Evolutionary conservation across 345 rosid species (phyloP).

Genomic region (Euphorbia lathyris): DNA sequence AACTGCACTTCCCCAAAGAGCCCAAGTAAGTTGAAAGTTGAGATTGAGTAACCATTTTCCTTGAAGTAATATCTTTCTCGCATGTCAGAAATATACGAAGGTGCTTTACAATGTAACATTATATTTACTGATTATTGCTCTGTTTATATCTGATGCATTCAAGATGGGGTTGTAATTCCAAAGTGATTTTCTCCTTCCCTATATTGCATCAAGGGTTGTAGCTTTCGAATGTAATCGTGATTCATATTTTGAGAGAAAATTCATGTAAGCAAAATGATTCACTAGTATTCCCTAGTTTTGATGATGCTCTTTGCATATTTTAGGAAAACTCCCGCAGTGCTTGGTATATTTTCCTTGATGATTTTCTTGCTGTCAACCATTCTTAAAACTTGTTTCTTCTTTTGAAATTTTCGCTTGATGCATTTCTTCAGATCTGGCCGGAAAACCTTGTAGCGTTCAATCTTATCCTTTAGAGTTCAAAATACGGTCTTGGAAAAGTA

Average conservation of each 20-base stretch:
- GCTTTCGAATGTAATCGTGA: background rate
- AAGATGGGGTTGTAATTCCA: background rate
- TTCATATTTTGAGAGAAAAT: background rate
- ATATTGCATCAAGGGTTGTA: background rate
- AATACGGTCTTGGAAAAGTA: background rate
- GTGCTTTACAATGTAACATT: slow-evolving; percentile 14
- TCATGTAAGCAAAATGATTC: background rate
- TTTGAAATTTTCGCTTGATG: background rate
- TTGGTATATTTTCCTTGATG: background rate
- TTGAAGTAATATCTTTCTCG: background rate
- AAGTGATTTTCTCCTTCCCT: background rate
- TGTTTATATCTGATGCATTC: background rate
- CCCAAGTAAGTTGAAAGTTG: slow-evolving; percentile 41
- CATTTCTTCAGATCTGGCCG: background rate
- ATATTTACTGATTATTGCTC: background rate
- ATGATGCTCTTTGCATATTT: background rate
- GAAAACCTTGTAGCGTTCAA: background rate
- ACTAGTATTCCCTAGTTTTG: background rate
- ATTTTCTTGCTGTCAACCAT: background rate
- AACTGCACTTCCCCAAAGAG: slow-evolving; percentile 72
- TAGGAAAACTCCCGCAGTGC: background rate
- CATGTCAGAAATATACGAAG: background rate
- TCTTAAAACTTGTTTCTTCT: background rate
- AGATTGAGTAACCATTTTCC: slow-evolving; percentile 3
- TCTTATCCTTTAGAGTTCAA: background rate